phyloP scores from a whole-genome alignment of 192 early-diverging fungal genomes.

The Umbelopsis ramanniana region DNA sequence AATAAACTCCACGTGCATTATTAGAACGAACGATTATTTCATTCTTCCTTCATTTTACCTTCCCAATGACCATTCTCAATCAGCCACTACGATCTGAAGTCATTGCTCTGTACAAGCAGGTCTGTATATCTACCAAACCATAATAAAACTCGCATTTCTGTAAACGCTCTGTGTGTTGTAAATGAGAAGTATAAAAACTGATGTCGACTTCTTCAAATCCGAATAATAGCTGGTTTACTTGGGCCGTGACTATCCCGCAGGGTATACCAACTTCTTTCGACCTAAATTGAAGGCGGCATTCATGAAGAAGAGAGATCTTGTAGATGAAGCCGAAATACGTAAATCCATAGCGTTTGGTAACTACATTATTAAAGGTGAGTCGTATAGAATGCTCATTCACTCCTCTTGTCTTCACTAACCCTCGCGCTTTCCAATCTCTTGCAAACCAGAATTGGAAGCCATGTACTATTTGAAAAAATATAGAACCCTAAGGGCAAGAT shows the following conservation, averaged over 20 bases:
- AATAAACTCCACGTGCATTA: constrained; percentile 2
- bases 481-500: constrained; percentile 38
- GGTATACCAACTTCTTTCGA: constrained; percentile 45
- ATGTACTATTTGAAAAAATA: constrained; percentile 53
- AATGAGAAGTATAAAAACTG: neutral
- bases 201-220: too few species aligned
- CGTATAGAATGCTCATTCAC: neutral
- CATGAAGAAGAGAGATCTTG: constrained; percentile 44
- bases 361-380: constrained; percentile 50
- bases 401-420: neutral
- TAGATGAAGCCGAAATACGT: constrained; percentile 39
- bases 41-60: too few species aligned
- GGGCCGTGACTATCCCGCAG: constrained; percentile 50
- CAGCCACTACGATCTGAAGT: constrained; percentile 35
- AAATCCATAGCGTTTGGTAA: constrained; percentile 43
- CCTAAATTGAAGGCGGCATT: constrained; percentile 48
- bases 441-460: constrained; percentile 42
- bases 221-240: constrained; percentile 39
- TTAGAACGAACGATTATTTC: neutral
- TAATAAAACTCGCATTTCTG: neutral
- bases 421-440: neutral
- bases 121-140: constrained; percentile 3
- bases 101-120: constrained; percentile 43
- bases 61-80: neutral
- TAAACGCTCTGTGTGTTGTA: neutral